Base-by-base conservation (phyloP, 1,139 yeast genomes). In the Kluyveromyces sp. region DNA sequence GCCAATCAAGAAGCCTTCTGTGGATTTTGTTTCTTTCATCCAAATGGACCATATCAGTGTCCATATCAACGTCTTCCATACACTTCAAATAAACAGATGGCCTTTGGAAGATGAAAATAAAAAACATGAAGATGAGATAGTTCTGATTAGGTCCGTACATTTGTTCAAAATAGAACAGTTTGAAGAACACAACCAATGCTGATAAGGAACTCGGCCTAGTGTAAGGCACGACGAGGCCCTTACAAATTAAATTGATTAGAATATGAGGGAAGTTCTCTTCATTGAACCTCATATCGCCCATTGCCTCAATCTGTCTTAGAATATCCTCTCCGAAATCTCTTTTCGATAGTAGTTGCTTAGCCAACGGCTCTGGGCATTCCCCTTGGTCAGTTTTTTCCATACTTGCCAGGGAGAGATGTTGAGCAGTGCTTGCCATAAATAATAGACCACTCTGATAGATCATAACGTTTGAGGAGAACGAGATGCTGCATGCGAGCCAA, bases 211-310 rank as follows among this genome's bases (percentile, higher is more conserved):
- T 65, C n/a, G 74, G 75, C 46, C 77, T 75, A 20, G 83, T 72
- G 44, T 75, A 77, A 2, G 89, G 77, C 11, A 77, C 65, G 40
- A 77, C 76, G 45, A 85, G 65, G 0, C 95, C 95, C 55, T 75
- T 79, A 2, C 78, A 66, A 26, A 80, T 64, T 12, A 75, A 60
- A 40, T 72, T 70, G 39, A 79, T 65, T 18, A 85, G 58, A 20
- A 78, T 70, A 30, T 73, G 70, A 44, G 83, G 81, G 53, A 83
- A 74, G 55, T 75, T 79, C 3, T 68, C 68, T 34, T 58, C 60
- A 1, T 68, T 66, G 47, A 83, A 65, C 19, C 57, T 56, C 20
- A 79, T 59, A 4, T 67, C 70, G 46, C 70, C 69, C 8, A 66
- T 39, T 0, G 57, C 53, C 53, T 83, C 92, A 49, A 74, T 17